A percentile compares a stretch with the other conserved stretches of the same genome.
Evolutionary conservation across 176 grass and related monocot species (phyloP).

Genomic region (Avena sativa): DNA sequence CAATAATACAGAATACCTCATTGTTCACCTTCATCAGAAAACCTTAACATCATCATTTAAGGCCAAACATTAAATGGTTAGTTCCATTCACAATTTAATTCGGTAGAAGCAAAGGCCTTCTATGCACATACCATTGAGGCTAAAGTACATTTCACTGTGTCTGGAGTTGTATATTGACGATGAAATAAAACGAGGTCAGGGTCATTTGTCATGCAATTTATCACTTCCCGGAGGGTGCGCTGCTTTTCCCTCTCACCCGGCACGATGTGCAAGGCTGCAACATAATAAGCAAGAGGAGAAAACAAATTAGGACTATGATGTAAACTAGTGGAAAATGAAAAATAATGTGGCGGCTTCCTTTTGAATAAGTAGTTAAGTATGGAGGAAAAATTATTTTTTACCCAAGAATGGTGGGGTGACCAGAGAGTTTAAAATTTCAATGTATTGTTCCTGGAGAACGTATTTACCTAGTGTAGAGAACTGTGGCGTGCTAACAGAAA

Average conservation of each 20-base stretch:
- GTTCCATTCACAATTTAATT: neutral
- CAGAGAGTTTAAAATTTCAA: slow-evolving; percentile 3
- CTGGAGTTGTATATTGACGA: neutral
- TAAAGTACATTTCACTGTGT: neutral
- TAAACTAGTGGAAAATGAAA: neutral
- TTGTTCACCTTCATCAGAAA: slow-evolving; percentile 13
- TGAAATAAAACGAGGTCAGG: neutral
- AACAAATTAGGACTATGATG: neutral
- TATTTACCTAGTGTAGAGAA: slow-evolving; percentile 11
- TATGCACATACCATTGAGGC: neutral
- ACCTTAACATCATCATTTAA: neutral
- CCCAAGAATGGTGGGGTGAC: neutral
- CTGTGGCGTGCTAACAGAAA: neutral
- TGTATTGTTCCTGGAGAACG: neutral
- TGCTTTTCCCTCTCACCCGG: neutral
- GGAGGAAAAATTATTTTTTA: neutral
- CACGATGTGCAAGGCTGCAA: neutral
- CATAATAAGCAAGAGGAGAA: neutral
- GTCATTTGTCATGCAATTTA: neutral
- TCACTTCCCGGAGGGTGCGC: neutral
- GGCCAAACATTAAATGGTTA: neutral
- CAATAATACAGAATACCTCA: neutral
- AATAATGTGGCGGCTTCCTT: neutral
- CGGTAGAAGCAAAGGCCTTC: neutral
- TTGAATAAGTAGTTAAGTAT: neutral